Percentiles rank a stretch among this genome's conserved stretches.
Conservation (phyloP, 441 rosid species). For the Rhodomyrtus psidioides region DNA sequence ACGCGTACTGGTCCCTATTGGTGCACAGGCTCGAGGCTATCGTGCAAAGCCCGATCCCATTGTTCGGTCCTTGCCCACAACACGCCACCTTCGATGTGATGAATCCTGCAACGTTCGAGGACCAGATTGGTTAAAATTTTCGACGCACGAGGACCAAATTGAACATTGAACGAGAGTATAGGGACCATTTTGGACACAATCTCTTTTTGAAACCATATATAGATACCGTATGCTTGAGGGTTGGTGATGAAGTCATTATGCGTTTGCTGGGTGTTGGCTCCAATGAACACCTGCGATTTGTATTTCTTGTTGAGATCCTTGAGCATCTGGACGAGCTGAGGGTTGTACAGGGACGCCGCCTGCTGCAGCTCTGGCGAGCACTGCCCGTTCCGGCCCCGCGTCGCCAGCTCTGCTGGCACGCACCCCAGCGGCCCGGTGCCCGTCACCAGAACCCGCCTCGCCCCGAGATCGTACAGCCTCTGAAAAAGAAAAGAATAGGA, state of each 20-base stretch:
- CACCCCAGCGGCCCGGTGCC: constrained; percentile 15
- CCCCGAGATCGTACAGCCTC: neutral
- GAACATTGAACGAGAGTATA: neutral
- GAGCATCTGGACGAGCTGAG: constrained; percentile 11
- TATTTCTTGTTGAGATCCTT: neutral
- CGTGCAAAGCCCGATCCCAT: constrained; percentile 53
- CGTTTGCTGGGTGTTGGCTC: constrained; percentile 3
- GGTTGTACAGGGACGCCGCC: constrained; percentile 7
- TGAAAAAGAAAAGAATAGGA: neutral
- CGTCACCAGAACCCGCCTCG: constrained; percentile 1
- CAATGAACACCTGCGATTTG: constrained; percentile 5
- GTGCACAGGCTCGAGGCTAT: constrained; percentile 33
- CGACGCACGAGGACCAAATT: neutral
- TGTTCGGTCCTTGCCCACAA: constrained; percentile 59
- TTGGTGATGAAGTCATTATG: constrained; percentile 5
- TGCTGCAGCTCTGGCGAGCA: constrained; percentile 6
- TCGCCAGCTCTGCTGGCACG: constrained; percentile 6
- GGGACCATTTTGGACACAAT: neutral
- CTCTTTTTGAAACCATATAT: neutral
- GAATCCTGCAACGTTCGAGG: constrained; percentile 20
- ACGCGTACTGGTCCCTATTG: constrained; percentile 32
- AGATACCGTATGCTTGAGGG: neutral
- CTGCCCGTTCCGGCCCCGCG: constrained; percentile 4
- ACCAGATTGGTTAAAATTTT: neutral
- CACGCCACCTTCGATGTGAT: constrained; percentile 44